A percentile compares a stretch with the other conserved stretches of the same genome.
phyloP scores from a whole-genome alignment of 1,284 basidiomycete genomes.

The Abortiporus biennis region DNA sequence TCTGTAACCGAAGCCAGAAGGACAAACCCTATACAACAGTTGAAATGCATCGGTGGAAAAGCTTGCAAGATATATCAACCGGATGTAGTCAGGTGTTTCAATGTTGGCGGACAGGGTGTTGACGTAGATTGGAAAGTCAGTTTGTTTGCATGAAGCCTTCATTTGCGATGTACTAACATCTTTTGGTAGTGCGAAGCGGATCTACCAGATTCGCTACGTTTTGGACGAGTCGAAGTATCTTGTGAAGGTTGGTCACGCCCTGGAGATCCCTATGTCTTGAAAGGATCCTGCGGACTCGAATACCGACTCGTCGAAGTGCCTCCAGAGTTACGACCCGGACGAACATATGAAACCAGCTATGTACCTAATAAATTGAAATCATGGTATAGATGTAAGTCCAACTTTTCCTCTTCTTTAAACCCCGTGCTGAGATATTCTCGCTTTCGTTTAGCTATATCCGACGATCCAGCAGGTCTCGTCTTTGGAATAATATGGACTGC shows the following conservation, averaged over 20 bases:
- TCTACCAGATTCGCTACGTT: constrained; percentile 71
- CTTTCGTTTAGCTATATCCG: constrained; percentile 2
- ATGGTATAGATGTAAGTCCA: constrained; percentile 16
- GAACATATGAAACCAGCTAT: constrained; percentile 12
- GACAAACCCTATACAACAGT: constrained; percentile 65
- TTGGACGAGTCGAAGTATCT: constrained; percentile 78
- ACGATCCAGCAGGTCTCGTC: constrained; percentile 27
- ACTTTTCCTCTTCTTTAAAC: no score
- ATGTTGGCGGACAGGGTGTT: constrained; percentile 67
- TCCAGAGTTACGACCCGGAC: constrained; percentile 33
- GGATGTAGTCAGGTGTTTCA: constrained; percentile 81
- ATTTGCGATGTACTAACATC: not conserved
- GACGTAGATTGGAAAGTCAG: constrained; percentile 82
- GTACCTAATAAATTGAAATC: constrained; percentile 14
- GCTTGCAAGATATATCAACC: constrained; percentile 75
- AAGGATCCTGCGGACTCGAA: constrained; percentile 81
- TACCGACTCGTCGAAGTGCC: constrained; percentile 72
- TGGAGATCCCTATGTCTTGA: constrained; percentile 79
- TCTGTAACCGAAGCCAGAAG: constrained; percentile 62
- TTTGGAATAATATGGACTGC: constrained; percentile 54
- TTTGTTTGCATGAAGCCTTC: not conserved
- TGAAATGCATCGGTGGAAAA: constrained; percentile 71
- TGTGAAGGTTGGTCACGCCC: constrained; percentile 86
- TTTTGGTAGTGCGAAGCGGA: constrained; percentile 77
- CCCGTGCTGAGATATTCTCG: constrained; percentile 7